Base-by-base conservation (phyloP, 1,284 basidiomycete species). In the Ceratobasidium sp. region DNA sequence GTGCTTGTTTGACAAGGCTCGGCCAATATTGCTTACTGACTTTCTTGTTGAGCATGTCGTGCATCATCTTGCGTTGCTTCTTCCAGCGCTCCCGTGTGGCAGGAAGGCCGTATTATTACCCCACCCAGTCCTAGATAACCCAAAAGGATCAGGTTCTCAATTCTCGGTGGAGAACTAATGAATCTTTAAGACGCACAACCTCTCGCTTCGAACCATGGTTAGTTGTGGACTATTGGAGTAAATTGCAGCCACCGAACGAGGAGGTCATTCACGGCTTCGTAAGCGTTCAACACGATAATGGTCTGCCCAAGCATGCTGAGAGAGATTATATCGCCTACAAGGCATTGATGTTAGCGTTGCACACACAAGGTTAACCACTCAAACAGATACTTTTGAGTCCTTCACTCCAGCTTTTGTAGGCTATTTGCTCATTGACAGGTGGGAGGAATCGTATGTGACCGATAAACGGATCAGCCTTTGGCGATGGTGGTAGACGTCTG, bases 161-260 rank as follows among this genome's bases (percentile, higher is more conserved):
- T n/a, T 40, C 8, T 40, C 38, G 17, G 38, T 40, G 38, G 38
- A 17, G 38, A 8, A 8, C 10, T 40, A 8, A 8, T 17, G 17
- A 17, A 40, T 40, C 10, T 40, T 40, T 40, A 47, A 22, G 13
- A 31, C 50, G 22, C 20, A 53, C 50, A 53, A 25, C 4, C 20
- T 32, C 13, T 40, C 34, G 20, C 20, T 53, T 8, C 25, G 12
- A 4, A 79, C 80, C 35, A 76, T 75, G 3, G 79, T 78, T 15
- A 82, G 76, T 60, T 76, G 75, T 70, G 78, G 78, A 8, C 77
- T 77, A 35, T 76, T 73, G 71, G 78, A 80, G 32, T 77, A 72
- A 6, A 69, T 72, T 20, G 62, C 50, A 12, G 71, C 52, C 69
- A 56, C 43, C 56, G 55, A 8, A 65, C 72, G 15, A 73, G 47